Conservation (phyloP, 192 early-diverging fungal species). For the Gaertneriomyces semiglobifer region DNA sequence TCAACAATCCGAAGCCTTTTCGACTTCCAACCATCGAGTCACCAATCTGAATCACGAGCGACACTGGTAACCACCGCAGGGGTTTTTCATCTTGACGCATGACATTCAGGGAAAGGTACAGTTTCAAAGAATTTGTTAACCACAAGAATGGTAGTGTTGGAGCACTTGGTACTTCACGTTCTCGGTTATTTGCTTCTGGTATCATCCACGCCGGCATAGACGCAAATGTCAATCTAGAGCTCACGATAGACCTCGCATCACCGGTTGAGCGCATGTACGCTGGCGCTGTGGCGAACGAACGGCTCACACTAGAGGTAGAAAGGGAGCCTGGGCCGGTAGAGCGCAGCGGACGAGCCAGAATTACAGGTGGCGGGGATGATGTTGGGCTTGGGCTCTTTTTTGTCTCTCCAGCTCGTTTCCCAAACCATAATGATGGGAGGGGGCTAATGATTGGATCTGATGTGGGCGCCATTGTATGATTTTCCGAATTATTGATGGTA, state of each 20-base stretch:
- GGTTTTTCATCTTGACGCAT: constrained; percentile 41
- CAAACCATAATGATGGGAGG: constrained; percentile 14
- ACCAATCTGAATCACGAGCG: constrained; percentile 32
- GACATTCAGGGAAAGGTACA: constrained; percentile 45
- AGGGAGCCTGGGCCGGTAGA: constrained; percentile 7
- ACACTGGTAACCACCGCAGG: constrained; percentile 43
- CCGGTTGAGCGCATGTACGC: constrained; percentile 4
- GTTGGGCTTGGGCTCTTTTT: neutral
- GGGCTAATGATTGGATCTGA: neutral
- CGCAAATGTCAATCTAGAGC: constrained; percentile 15
- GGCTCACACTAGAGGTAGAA: constrained; percentile 20
- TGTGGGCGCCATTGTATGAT: neutral
- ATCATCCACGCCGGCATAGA: constrained; percentile 26
- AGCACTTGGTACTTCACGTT: constrained; percentile 27
- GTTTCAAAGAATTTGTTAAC: constrained; percentile 49
- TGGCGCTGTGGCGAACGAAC: constrained; percentile 19
- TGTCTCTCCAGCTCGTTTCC: neutral
- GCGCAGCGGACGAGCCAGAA: constrained; percentile 25
- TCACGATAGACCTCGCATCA: constrained; percentile 4
- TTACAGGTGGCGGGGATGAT: constrained; percentile 17
- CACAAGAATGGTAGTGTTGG: constrained; percentile 47
- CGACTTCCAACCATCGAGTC: neutral
- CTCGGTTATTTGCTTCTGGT: neutral
- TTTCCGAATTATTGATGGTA: neutral
- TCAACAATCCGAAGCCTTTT: constrained; percentile 8